Evolutionary conservation across 768 basidiomycete genomes (phyloP).

Genomic region (Tricholoma matsutake): DNA sequence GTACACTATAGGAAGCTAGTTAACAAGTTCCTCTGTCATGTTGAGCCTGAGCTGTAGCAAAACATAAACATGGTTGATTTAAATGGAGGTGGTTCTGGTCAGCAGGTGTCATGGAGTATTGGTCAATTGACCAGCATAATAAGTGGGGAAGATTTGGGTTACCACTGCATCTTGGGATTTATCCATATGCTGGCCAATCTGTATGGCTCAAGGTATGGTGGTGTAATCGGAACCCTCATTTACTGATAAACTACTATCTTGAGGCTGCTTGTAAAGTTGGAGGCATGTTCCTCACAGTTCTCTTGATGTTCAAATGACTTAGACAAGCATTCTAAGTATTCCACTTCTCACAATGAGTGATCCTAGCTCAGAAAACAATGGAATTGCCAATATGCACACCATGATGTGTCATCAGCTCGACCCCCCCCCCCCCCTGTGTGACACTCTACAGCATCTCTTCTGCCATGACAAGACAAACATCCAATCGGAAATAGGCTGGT

Average conservation of each 20-base stretch:
- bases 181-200: conserved; percentile 25
- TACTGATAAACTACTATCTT: conserved; percentile 28
- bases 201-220: conserved; percentile 34
- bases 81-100: conserved; percentile 30
- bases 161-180: conserved; percentile 25
- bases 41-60: conserved; percentile 15
- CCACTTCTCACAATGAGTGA: conserved; percentile 27
- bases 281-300: neutral
- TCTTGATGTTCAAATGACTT: neutral
- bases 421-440: conserved; percentile 20
- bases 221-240: conserved; percentile 26
- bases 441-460: conserved; percentile 37
- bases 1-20: conserved; percentile 3
- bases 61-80: conserved; percentile 18
- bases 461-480: too few relatives aligned
- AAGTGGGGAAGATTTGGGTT: conserved; percentile 40
- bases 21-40: neutral
- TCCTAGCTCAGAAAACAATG: conserved; percentile 29
- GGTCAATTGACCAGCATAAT: conserved; percentile 40
- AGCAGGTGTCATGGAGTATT: conserved; percentile 40
- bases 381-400: conserved; percentile 37
- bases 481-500: too few relatives aligned
- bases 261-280: conserved; percentile 16
- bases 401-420: conserved; percentile 30
- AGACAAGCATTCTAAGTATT: too few relatives aligned